phyloP scores from a whole-genome alignment of 2,329 filamentous ascomycete species.

The Colletotrichum sublineola region DNA sequence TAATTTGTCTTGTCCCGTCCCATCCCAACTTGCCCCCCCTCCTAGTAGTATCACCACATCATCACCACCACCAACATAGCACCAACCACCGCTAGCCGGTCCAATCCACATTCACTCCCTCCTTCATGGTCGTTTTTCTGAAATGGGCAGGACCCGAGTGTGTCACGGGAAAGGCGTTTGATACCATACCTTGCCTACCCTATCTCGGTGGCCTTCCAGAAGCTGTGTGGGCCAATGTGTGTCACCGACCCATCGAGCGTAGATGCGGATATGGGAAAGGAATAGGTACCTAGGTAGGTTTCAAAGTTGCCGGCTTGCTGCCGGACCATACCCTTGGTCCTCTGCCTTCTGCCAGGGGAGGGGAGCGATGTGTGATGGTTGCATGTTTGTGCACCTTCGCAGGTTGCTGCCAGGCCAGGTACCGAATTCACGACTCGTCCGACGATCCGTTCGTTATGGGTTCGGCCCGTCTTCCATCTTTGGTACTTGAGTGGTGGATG shows the following conservation, averaged over 20 bases:
- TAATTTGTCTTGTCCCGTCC: too few relatives aligned
- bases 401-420: neutral
- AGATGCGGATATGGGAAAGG: conserved; percentile 26
- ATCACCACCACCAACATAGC: conserved; percentile 31
- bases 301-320: conserved; percentile 26
- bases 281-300: conserved; percentile 15
- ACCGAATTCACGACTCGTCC: neutral
- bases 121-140: neutral
- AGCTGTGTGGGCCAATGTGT: conserved; percentile 26
- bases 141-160: conserved; percentile 17
- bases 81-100: conserved; percentile 14
- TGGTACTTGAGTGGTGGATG: neutral
- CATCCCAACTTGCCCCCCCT: too few relatives aligned
- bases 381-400: neutral
- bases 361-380: neutral
- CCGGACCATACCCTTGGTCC: conserved; percentile 7
- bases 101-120: neutral
- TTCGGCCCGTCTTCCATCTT: neutral
- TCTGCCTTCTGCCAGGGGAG: neutral
- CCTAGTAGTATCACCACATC: conserved; percentile 23
- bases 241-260: conserved; percentile 33
- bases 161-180: conserved; percentile 37
- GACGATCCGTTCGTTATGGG: neutral
- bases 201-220: conserved; percentile 31
- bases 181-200: neutral